Base-by-base conservation (phyloP, 345 rosid species). In the Punica granatum region DNA sequence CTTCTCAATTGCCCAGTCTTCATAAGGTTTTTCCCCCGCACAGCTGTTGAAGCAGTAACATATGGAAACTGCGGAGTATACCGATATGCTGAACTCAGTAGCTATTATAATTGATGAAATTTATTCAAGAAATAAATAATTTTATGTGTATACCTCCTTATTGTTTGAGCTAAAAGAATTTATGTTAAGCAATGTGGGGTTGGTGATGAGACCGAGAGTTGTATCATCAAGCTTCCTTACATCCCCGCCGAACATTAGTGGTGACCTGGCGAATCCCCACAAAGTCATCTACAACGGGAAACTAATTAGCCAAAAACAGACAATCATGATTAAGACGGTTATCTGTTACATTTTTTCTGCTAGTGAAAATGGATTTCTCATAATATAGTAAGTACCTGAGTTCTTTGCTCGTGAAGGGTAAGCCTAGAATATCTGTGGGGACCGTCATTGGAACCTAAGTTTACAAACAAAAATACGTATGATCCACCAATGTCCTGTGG, bases 241-340 rank as follows among this genome's bases (percentile, higher is more conserved):
- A 73, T 90, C 98, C 72, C 98, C 98, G 63, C 97, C 98, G 72
- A 86, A 90, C 91, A 93, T 86, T 35, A 93, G 86, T 68, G 98
- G 97, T 15, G 98, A 90, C 83, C 81, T 93, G 44, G 89, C 95
- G 53, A 93, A 89, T 33, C 85, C 82, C 98, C 98, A 93, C 87
- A 90, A 79, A 49, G 97, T 93, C 87, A 93, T 83, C 98, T 93
- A 79, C 34, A 75, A 65, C 43, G 31, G 70, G 74, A 67, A 35
- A 64, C 70, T 39, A 70, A 53, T 59, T 56, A 51, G 48, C n/a
- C 59, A 63, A 23, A 51, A 23, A 32, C 62, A 35, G 66, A 25
- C 4, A 26, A 19, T 53, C 23, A 8, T 28, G 7, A 9, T 71
- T n/a, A 34, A 31, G 42, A 15, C 9, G 62, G 46, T 44, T 60